Base-by-base conservation (phyloP, 768 basidiomycete species). In the Lyophyllum atratum region DNA sequence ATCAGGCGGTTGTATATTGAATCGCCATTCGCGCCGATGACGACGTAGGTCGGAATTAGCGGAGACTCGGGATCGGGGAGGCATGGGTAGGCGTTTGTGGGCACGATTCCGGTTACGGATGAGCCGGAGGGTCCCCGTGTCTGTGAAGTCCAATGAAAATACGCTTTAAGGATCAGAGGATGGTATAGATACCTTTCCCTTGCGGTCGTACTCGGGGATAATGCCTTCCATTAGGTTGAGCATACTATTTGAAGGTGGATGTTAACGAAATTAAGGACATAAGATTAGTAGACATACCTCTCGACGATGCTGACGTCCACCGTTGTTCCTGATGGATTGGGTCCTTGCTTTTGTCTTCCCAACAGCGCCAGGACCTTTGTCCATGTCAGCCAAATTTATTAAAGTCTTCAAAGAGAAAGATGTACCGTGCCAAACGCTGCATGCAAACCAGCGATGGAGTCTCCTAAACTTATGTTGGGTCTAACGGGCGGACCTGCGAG, bases 281-380 rank as follows among this genome's bases (percentile, higher is more conserved):
- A 14, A 9, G 9, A 43, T 34, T 9, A 24, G 26, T 21, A 22
- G 11, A 14, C 22, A 43, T 47, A 80, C 87, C 87, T 89, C 65
- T 89, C 87, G 59, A 87, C 75, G 25, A 90, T 89, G 69, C 87
- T 89, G 21, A 89, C 87, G 65, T 90, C 88, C n/a, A 90, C 87
- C 0, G 80, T 85, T 49, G 78, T 79, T 3, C 87, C 77, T 6
- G 59, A 60, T 4, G 63, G 21, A 68, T 77, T 49, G 58, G 66
- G 9, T 57, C 68, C 71, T 31, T 79, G 74, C 48, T 79, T 72
- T 31, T 80, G 74, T 26, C 70, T 64, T 11, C 73, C 68, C 15
- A 89, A 69, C 26, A 90, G 73, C 0, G 87, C 88, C 2, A 90
- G 72, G 2, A 85, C 85, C 86, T 45, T 52, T 17, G 3, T 8